A percentile compares a stretch with the other conserved stretches of the same genome.
Evolutionary conservation across 345 rosid species (phyloP).

Genomic region (Citrus mangshanensis): DNA sequence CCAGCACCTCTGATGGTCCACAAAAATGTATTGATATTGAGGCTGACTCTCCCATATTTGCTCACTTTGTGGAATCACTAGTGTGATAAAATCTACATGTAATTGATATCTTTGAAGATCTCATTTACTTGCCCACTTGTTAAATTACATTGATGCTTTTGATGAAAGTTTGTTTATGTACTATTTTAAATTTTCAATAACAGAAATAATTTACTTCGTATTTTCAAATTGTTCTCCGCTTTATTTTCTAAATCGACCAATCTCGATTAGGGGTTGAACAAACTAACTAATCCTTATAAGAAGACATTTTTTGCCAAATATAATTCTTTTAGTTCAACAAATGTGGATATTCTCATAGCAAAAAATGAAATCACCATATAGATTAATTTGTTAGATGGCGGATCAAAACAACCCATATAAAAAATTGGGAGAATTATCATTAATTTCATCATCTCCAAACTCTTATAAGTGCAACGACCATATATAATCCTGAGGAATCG

Average conservation of each 20-base stretch:
- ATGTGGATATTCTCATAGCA: too few species aligned
- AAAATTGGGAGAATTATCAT: neutral
- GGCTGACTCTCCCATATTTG: conserved; percentile 9
- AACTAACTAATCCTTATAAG: too few species aligned
- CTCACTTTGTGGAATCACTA: neutral
- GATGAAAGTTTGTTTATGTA: neutral
- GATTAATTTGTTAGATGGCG: too few species aligned
- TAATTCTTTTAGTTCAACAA: too few species aligned
- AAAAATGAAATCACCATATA: too few species aligned
- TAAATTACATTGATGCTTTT: neutral
- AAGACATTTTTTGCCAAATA: too few species aligned
- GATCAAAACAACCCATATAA: neutral
- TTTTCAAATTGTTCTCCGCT: too few species aligned
- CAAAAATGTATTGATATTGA: conserved; percentile 1
- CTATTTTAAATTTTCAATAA: too few species aligned
- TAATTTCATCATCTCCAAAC: neutral
- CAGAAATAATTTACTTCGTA: too few species aligned
- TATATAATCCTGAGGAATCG: neutral
- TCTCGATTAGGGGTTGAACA: too few species aligned
- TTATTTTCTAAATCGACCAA: too few species aligned
- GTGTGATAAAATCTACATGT: neutral
- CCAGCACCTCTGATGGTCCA: neutral
- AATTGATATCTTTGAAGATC: neutral
- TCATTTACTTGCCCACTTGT: neutral
- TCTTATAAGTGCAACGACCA: neutral